These are phyloP conservation scores for Ascosphaera aggregata DNA, from an alignment of 2,329 filamentous ascomycete genomes.

Conservation along the genomic window DNA sequence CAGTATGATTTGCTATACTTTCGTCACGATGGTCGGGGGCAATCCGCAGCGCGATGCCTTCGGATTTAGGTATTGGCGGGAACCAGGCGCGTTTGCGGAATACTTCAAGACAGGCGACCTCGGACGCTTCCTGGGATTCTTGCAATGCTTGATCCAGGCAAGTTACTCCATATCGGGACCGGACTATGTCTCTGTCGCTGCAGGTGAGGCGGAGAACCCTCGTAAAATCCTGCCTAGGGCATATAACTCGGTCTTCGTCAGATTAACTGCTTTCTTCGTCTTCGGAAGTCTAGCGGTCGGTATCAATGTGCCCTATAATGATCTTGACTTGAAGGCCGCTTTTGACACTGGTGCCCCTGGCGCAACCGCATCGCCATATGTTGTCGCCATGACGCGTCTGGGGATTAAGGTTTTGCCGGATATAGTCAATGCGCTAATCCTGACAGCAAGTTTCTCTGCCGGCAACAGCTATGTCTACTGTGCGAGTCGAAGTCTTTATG, in stretches of 20 bases:
- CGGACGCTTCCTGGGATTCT: conserved; percentile 52
- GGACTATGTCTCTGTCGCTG: conserved; percentile 40
- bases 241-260: conserved; percentile 59
- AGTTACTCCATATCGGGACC: conserved; percentile 45
- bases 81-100: conserved; percentile 46
- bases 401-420: conserved; percentile 40
- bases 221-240: conserved; percentile 46
- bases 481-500: conserved; percentile 43
- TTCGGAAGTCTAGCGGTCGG: conserved; percentile 50
- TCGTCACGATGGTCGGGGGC: conserved; percentile 62
- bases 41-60: conserved; percentile 50
- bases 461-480: conserved; percentile 48
- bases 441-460: conserved; percentile 44
- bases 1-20: conserved; percentile 51
- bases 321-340: conserved; percentile 35
- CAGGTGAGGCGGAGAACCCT: conserved; percentile 49
- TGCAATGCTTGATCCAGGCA: conserved; percentile 50
- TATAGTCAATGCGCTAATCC: conserved; percentile 49
- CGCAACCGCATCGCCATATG: conserved; percentile 48
- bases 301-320: conserved; percentile 46
- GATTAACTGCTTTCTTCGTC: conserved; percentile 52
- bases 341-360: conserved; percentile 36
- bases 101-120: conserved; percentile 39
- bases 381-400: conserved; percentile 42
- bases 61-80: conserved; percentile 45